phyloP scores from a whole-genome alignment of 305 asterid species.

The Fraxinus velutina region DNA sequence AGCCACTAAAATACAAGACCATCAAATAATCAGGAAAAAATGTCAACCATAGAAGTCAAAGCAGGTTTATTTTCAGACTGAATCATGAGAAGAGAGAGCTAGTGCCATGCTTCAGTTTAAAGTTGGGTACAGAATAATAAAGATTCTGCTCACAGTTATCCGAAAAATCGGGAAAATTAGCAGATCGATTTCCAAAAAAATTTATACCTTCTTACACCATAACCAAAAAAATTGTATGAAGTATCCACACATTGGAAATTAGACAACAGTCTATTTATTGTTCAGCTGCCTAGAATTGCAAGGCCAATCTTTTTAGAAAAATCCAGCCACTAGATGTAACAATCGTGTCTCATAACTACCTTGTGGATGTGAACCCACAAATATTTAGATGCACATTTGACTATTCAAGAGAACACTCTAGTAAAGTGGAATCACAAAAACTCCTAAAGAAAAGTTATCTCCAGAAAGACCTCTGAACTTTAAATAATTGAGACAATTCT shows the following conservation, averaged over 20 bases:
- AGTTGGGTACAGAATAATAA: background rate
- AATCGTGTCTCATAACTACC: background rate
- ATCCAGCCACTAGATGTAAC: background rate
- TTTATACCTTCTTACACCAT: background rate
- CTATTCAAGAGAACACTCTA: background rate
- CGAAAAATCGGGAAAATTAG: background rate
- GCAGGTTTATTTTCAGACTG: background rate
- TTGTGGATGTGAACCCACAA: background rate
- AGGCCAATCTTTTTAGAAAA: background rate
- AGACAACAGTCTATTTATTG: background rate
- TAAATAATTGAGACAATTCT: conserved; percentile 19
- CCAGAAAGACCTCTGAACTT: background rate
- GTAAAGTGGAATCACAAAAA: background rate
- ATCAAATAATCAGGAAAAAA: background rate
- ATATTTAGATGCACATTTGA: background rate
- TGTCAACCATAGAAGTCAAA: background rate
- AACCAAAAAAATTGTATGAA: background rate
- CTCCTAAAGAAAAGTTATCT: background rate
- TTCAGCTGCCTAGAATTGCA: background rate
- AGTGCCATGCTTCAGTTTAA: background rate
- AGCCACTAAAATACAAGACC: background rate
- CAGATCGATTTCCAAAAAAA: background rate
- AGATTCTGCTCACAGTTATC: background rate
- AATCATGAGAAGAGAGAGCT: background rate
- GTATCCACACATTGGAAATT: background rate